phyloP scores from a whole-genome alignment of 495 filamentous ascomycete genomes.

The Xylona heveae region DNA sequence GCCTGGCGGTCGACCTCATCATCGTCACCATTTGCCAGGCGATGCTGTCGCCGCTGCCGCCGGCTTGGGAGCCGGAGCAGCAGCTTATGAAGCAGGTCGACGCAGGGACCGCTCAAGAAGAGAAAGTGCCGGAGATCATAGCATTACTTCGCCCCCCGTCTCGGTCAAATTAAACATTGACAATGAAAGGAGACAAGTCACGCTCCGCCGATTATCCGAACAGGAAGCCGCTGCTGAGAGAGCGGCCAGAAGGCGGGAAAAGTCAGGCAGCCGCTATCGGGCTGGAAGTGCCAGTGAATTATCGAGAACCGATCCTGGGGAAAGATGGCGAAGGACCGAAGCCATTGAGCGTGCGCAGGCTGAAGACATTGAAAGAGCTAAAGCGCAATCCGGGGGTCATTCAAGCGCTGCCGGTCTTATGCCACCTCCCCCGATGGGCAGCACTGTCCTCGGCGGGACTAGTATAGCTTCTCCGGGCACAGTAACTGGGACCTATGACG shows the following conservation, averaged over 20 bases:
- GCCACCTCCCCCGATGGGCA: background rate
- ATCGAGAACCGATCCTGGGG: conserved; percentile 21
- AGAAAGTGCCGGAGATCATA: conserved; percentile 16
- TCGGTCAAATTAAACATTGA: conserved; percentile 63
- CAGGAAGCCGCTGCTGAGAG: conserved; percentile 52
- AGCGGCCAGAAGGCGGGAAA: conserved; percentile 27
- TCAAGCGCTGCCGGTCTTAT: background rate
- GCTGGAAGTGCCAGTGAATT: conserved; percentile 23
- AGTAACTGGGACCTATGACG: background rate
- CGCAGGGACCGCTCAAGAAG: conserved; percentile 9
- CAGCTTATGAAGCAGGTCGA: conserved; percentile 17
- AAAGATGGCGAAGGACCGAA: conserved; percentile 30
- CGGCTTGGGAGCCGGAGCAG: conserved; percentile 5
- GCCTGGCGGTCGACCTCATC: conserved; percentile 23
- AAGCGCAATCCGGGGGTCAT: background rate
- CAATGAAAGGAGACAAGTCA: conserved; percentile 55
- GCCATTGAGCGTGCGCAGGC: conserved; percentile 27
- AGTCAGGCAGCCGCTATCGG: conserved; percentile 14
- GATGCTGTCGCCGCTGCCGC: conserved; percentile 11
- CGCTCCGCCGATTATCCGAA: conserved; percentile 57
- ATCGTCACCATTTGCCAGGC: conserved; percentile 19
- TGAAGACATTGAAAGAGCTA: conserved; percentile 22
- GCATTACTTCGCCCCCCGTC: conserved; percentile 37
- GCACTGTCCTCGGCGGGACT: background rate
- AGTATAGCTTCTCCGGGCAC: background rate